phyloP scores from a whole-genome alignment of 305 asterid genomes.

The Ajuga reptans region DNA sequence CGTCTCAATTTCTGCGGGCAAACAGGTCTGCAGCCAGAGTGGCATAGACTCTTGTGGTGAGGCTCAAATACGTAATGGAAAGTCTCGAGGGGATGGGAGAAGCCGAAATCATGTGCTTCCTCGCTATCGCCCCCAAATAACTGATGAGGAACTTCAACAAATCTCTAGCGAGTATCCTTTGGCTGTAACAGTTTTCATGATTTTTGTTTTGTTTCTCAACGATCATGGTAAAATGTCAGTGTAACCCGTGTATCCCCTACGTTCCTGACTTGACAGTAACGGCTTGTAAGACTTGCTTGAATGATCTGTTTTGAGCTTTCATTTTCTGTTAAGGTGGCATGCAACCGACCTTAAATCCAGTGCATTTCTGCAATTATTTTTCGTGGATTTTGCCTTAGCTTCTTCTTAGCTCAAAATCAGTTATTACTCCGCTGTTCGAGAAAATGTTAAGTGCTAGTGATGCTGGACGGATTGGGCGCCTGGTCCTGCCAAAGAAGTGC shows the following conservation, averaged over 20 bases:
- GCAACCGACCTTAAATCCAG: constrained; percentile 16
- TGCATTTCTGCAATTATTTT: constrained; percentile 15
- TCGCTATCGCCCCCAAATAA: constrained; percentile 61
- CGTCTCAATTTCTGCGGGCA: constrained; percentile 31
- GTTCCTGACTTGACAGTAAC: neutral
- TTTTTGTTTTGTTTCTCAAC: constrained; percentile 16
- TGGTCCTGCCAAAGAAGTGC: constrained; percentile 90
- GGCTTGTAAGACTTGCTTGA: constrained; percentile 16
- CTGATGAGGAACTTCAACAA: constrained; percentile 58
- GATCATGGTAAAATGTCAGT: constrained; percentile 15
- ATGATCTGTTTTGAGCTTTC: constrained; percentile 15
- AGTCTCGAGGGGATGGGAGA: constrained; percentile 44
- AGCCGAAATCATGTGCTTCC: constrained; percentile 57
- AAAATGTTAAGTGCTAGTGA: constrained; percentile 94
- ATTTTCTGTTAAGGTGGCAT: constrained; percentile 5
- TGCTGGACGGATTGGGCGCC: constrained; percentile 91
- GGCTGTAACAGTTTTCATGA: constrained; percentile 7
- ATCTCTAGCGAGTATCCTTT: constrained; percentile 77
- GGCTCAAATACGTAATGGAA: constrained; percentile 39
- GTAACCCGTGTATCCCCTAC: neutral
- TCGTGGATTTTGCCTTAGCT: constrained; percentile 48
- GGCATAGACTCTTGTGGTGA: constrained; percentile 40
- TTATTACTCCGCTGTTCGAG: constrained; percentile 82
- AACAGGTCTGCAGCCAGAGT: constrained; percentile 34
- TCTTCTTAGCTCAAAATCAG: constrained; percentile 54